Conservation (phyloP, 371 early-diverging fungal species). For the Dinochytrium kinnereticum region DNA sequence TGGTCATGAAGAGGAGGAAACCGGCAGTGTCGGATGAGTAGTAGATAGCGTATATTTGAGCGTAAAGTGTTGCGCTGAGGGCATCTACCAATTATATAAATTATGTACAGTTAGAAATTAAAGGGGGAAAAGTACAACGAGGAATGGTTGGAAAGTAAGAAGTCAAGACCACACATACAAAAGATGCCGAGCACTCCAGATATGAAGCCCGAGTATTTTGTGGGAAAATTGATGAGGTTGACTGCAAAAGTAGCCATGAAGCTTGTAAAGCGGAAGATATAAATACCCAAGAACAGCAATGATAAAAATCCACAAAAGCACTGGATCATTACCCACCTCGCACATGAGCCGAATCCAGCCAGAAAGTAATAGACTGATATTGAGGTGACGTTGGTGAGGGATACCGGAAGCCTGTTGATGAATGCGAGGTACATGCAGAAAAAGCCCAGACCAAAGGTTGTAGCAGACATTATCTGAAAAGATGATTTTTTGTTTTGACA, state of each 20-base stretch:
- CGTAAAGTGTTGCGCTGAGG: conserved; percentile 18
- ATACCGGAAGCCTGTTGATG: neutral
- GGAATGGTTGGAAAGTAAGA: neutral
- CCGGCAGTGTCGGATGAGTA: conserved; percentile 10
- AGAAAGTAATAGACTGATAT: conserved; percentile 22
- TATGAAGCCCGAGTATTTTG: conserved; percentile 18
- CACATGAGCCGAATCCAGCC: conserved; percentile 23
- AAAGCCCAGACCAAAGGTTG: conserved; percentile 1
- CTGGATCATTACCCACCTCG: too few relatives aligned
- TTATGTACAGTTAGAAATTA: neutral
- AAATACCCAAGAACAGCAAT: too few relatives aligned
- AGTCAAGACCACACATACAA: conserved; percentile 7
- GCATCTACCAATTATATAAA: conserved; percentile 11
- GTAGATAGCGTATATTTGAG: conserved; percentile 15
- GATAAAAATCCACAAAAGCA: too few relatives aligned
- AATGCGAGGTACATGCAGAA: conserved; percentile 12
- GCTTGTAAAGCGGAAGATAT: too few relatives aligned
- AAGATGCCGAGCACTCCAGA: conserved; percentile 27
- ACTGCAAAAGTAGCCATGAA: conserved; percentile 23
- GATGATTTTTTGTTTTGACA: neutral
- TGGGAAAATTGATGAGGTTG: conserved; percentile 18
- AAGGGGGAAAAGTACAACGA: too few relatives aligned
- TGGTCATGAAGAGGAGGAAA: conserved; percentile 18
- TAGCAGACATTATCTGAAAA: neutral
- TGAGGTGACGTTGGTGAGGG: neutral